Evolutionary conservation across 2,329 filamentous ascomycete genomes (phyloP).

Genomic region (Ophiostoma sp.): DNA sequence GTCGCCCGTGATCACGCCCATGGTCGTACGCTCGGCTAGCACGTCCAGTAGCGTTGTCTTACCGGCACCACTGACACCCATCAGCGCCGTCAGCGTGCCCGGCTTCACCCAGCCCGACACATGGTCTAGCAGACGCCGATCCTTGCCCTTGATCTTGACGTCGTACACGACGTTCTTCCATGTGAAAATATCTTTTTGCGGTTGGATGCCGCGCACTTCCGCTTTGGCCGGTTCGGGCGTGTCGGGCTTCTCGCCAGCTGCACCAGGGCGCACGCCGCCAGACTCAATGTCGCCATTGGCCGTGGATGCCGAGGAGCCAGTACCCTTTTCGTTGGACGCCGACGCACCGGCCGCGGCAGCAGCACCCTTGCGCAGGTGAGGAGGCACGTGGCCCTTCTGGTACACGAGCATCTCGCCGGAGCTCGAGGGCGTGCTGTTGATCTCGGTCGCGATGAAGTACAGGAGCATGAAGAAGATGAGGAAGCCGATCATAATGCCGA

Average conservation of each 20-base stretch:
- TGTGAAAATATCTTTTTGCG: conserved; percentile 60
- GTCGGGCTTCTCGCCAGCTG: not conserved
- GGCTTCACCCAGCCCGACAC: conserved; percentile 82
- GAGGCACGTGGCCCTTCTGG: conserved; percentile 11
- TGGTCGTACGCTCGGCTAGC: conserved; percentile 71
- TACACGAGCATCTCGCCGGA: conserved; percentile 22
- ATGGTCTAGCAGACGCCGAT: conserved; percentile 70
- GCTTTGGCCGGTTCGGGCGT: not conserved
- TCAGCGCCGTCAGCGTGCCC: conserved; percentile 68
- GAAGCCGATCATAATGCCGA: conserved; percentile 69
- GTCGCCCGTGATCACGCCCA: conserved; percentile 68
- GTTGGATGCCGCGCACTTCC: conserved; percentile 12
- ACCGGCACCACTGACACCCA: conserved; percentile 79
- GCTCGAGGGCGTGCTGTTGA: conserved; percentile 62
- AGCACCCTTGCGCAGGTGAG: conserved; percentile 9
- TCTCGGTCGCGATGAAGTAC: conserved; percentile 62
- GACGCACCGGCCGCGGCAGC: not conserved
- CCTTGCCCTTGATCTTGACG: conserved; percentile 50
- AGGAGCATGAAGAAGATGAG: conserved; percentile 40
- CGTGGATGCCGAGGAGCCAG: not conserved
- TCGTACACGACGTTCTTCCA: conserved; percentile 69
- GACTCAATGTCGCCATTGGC: not conserved
- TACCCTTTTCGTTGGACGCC: not conserved
- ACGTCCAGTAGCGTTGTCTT: conserved; percentile 84
- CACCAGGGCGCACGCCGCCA: not conserved